Evolutionary conservation across 2,329 filamentous ascomycete genomes (phyloP).

Genomic region (Fusarium tricinctum): DNA sequence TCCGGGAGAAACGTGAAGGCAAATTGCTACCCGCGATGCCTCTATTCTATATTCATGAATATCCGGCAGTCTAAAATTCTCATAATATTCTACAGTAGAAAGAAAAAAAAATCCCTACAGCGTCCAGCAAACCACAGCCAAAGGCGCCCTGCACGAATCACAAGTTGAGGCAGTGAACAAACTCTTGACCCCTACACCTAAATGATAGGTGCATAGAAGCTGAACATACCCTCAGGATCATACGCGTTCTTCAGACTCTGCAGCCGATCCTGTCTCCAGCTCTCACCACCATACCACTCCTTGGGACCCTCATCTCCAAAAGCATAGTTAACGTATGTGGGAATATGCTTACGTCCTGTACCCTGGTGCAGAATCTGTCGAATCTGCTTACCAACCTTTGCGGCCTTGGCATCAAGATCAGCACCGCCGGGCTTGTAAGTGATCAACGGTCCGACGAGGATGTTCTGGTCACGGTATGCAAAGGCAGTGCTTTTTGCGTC

Average conservation of each 20-base stretch:
- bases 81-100: too few relatives aligned
- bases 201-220: slow-evolving; percentile 54
- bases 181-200: not conserved
- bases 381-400: slow-evolving; percentile 30
- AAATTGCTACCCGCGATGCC: too few relatives aligned
- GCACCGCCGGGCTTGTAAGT: slow-evolving; percentile 24
- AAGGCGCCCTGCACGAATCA: not conserved
- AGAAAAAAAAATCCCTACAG: too few relatives aligned
- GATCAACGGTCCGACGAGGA: slow-evolving; percentile 38
- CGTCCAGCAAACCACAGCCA: not conserved
- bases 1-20: too few relatives aligned
- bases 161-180: not conserved
- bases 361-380: slow-evolving; percentile 32
- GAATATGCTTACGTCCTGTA: slow-evolving; percentile 15
- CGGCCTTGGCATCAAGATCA: slow-evolving; percentile 27
- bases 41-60: too few relatives aligned
- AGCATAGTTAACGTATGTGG: slow-evolving; percentile 64
- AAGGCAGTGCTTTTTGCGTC: slow-evolving; percentile 27
- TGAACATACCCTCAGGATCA: slow-evolving; percentile 61
- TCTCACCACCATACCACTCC: slow-evolving; percentile 63
- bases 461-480: slow-evolving; percentile 37
- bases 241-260: slow-evolving; percentile 62
- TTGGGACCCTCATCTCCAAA: slow-evolving; percentile 60
- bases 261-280: slow-evolving; percentile 63
- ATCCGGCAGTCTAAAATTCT: too few relatives aligned